Base-by-base conservation (phyloP, 139 green algal species). In the Ulvella scutata region DNA sequence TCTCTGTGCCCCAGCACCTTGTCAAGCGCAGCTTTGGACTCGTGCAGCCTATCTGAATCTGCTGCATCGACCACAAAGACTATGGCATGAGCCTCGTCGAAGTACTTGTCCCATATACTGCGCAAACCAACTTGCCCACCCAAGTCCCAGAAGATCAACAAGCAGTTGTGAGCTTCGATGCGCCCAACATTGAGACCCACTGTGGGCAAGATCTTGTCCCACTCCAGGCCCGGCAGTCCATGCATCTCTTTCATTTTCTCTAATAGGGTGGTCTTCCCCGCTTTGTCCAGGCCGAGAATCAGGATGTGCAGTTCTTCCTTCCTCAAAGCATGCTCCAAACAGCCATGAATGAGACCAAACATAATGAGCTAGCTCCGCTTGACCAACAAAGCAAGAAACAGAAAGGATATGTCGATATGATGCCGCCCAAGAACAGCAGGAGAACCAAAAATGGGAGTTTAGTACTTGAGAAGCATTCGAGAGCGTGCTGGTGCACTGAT, bases 21-120 rank as follows among this genome's bases (percentile, higher is more conserved):
- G n/a, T 93, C 84, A 13, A 96, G 61, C 1, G 83, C 82, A 2
- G 38, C 76, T 60, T 87, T 91, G 43, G 81, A 85, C 77, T 92
- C 88, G 0, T 85, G 85, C 13, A 93, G 80, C 34, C 89, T 44
- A 7, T 33, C 76, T 29, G 44, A 6, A 43, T 83, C 81, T 3
- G 85, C 77, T 6, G 88, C 76, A 74, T 98, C 93, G 17, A 98
- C 85, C 0, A 96, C 89, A 78, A 88, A 98, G 3, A 98, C 43
- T 3, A 98, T 79, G 4, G 88, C 92, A 74, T 98, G 92, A 13
- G 86, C 87, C 61, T 98, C 93, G 23, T 83, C 85, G 74, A 92
- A 98, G 82, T 98, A 98, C 75, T 98, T 98, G 79, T 97, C 92
- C 93, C 93, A 98, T 33, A 98, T 97, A 3, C 85, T 84, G 7